Evolutionary conservation across 768 basidiomycete species (phyloP), one percentile per base, ranked within the genome.

Genomic region (Sarcomyxa edulis): DNA sequence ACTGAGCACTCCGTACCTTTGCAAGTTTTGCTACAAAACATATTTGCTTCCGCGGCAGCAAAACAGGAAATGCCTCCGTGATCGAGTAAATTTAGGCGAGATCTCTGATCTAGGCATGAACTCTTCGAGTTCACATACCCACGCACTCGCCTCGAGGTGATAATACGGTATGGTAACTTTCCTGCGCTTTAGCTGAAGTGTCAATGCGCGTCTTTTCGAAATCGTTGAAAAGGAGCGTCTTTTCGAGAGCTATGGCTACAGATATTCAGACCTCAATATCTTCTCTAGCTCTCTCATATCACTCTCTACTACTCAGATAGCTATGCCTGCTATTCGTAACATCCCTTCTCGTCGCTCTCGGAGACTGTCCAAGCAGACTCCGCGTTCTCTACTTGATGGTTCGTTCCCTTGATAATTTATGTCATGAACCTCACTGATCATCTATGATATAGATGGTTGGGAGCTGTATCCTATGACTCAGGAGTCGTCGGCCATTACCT

Each of bases 61-160:
- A n/a, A n/a, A n/a, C n/a, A n/a, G n/a, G n/a, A n/a, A n/a, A n/a
- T n/a, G n/a, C n/a, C n/a, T n/a, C n/a, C n/a, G n/a, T n/a, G n/a
- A n/a, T n/a, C n/a, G n/a, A n/a, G n/a, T n/a, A n/a, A n/a, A n/a
- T n/a, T n/a, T n/a, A n/a, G n/a, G 31, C 28, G 22, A 12, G 46
- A 47, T 47, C 30, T 16, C 3, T 23, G 9, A 35, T 31, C 40
- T 24, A 28, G 26, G 39, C 30, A 15, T 15, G 22, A 28, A 30
- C 27, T 44, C 33, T 45, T 37, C 37, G 32, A 47, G 18, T 37
- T 32, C 39, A 27, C 15, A 10, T 18, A 32, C 40, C 57, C 60
- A 59, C 57, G 48, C 58, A 61, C 62, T 43, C 35, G 46, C 50
- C 67, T 64, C 62, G 61, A 59, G 51, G 68, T 68, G 58, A 62